Percentiles rank a stretch among this genome's conserved stretches.
Evolutionary conservation across 2,329 filamentous ascomycete genomes (phyloP).

Genomic region (Trichoderma arundinaceum): DNA sequence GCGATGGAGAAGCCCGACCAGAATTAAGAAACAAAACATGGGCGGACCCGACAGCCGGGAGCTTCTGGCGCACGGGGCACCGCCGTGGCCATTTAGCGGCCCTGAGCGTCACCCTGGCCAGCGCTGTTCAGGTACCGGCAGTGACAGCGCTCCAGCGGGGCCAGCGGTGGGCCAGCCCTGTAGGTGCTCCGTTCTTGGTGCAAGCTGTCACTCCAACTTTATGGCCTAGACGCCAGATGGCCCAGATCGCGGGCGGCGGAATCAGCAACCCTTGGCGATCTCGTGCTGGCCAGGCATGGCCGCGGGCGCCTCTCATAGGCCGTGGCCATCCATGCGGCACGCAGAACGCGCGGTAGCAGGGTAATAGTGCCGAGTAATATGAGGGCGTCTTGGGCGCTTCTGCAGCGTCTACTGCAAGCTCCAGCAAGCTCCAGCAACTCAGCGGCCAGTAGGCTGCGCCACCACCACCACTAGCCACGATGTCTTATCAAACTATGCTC

Average conservation of each 20-base stretch:
- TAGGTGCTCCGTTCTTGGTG: conserved; percentile 2
- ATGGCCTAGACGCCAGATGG: conserved; percentile 7
- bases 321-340: conserved; percentile 1
- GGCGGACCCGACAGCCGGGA: conserved; percentile 4
- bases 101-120: neutral
- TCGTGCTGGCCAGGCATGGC: neutral
- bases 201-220: conserved; percentile 19
- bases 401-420: conserved; percentile 8
- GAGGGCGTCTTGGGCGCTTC: conserved; percentile 8
- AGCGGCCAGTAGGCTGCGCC: conserved; percentile 18
- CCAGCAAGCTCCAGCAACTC: too few species aligned
- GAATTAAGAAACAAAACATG: too few species aligned
- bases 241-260: conserved; percentile 23
- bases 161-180: conserved; percentile 28
- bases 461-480: conserved; percentile 27
- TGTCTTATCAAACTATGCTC: conserved; percentile 15
- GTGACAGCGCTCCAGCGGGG: conserved; percentile 26
- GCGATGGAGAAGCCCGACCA: neutral
- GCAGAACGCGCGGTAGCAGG: conserved; percentile 13
- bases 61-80: conserved; percentile 14
- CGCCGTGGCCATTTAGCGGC: neutral
- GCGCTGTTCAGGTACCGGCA: conserved; percentile 25
- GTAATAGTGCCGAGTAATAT: conserved; percentile 24
- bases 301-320: conserved; percentile 4
- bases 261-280: conserved; percentile 25